Evolutionary conservation across 805 yeast genomes (phyloP).

Genomic region (Candida cerambycidarum): DNA sequence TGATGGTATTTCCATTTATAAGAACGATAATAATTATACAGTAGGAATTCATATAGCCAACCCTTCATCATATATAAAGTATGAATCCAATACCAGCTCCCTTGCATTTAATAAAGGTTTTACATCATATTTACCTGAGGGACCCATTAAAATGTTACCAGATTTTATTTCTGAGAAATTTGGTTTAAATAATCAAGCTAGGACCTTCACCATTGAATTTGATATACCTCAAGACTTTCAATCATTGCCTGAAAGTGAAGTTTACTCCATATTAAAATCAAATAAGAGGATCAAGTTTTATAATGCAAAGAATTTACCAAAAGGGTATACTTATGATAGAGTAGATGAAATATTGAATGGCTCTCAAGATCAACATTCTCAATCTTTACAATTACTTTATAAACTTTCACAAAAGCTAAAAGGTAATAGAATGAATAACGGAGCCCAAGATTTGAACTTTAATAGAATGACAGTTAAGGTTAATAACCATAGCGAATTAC

Average conservation of each 20-base stretch:
- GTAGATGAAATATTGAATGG: slow-evolving; percentile 34
- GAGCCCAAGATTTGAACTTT: slow-evolving; percentile 13
- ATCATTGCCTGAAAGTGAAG: slow-evolving; percentile 7
- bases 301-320: slow-evolving; percentile 30
- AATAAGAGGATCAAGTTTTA: slow-evolving; percentile 24
- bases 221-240: slow-evolving; percentile 16
- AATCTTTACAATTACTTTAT: slow-evolving; percentile 27
- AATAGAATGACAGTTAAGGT: slow-evolving; percentile 1
- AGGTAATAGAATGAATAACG: slow-evolving; percentile 20
- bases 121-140: slow-evolving; percentile 74
- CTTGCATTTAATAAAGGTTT: slow-evolving; percentile 61
- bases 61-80: slow-evolving; percentile 66
- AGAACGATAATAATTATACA: slow-evolving; percentile 28
- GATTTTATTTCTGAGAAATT: slow-evolving; percentile 47
- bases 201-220: slow-evolving; percentile 44
- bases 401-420: slow-evolving; percentile 26
- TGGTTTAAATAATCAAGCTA: slow-evolving; percentile 51
- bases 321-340: slow-evolving; percentile 57
- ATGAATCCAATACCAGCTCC: slow-evolving; percentile 40
- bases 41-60: slow-evolving; percentile 82
- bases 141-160: slow-evolving; percentile 71
- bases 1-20: slow-evolving; percentile 77
- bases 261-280: slow-evolving; percentile 18
- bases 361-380: slow-evolving; percentile 20
- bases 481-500: background rate